phyloP scores from a whole-genome alignment of 352 stramenopile species.

The Phytophthora pistaciae region DNA sequence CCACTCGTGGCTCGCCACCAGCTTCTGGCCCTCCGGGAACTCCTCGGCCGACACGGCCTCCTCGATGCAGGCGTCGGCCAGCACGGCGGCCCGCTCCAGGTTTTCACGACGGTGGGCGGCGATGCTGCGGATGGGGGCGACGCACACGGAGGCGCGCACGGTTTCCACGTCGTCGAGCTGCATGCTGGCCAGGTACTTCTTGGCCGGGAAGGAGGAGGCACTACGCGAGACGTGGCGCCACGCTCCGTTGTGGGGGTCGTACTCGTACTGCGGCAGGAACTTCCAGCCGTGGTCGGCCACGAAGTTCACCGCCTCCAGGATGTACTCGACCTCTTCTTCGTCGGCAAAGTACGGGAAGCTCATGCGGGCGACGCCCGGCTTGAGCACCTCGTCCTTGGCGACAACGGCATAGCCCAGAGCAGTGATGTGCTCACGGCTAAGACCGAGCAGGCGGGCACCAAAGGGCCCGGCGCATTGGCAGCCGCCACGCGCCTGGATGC shows the following conservation, averaged over 20 bases:
- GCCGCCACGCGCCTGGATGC: constrained; percentile 83
- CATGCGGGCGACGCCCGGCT: constrained; percentile 95
- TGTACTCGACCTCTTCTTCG: constrained; percentile 92
- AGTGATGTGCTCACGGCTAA: constrained; percentile 77
- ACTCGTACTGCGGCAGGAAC: constrained; percentile 95
- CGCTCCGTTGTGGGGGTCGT: constrained; percentile 95
- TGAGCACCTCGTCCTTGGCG: constrained; percentile 92
- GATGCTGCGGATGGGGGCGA: constrained; percentile 27
- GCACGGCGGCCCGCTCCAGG: constrained; percentile 29
- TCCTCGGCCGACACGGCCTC: constrained; percentile 21
- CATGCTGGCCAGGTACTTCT: constrained; percentile 40
- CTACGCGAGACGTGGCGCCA: constrained; percentile 74
- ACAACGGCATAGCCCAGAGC: constrained; percentile 90
- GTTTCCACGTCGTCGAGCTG: constrained; percentile 38
- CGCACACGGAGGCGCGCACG: constrained; percentile 27
- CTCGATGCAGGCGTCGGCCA: constrained; percentile 35
- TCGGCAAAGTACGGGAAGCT: constrained; percentile 92
- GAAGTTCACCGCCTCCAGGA: constrained; percentile 93
- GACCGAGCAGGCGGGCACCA: constrained; percentile 91
- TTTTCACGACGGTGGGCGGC: constrained; percentile 35
- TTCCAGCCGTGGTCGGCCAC: constrained; percentile 93
- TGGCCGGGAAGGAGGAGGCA: constrained; percentile 19
- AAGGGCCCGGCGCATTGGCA: constrained; percentile 95
- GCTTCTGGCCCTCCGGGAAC: constrained; percentile 27
- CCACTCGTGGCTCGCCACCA: constrained; percentile 32